phyloP scores from a whole-genome alignment of 2,329 filamentous ascomycete genomes.

The Curvularia eragrostidis region DNA sequence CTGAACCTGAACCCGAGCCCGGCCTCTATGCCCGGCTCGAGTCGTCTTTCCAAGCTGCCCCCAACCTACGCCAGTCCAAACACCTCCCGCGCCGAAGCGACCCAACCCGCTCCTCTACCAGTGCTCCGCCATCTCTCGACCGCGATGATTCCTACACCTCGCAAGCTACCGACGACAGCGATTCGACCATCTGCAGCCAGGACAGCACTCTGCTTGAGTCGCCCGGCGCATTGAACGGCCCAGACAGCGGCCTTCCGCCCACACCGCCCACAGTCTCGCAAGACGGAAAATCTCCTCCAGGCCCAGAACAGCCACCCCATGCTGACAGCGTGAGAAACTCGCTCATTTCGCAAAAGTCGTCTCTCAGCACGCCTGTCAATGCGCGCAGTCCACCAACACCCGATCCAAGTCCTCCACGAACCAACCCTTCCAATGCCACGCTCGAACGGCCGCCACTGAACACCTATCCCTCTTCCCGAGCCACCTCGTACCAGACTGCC shows the following conservation, averaged over 20 bases:
- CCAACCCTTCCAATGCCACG: conserved; percentile 28
- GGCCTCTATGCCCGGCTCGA: conserved; percentile 43
- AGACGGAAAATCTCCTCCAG: conserved; percentile 33
- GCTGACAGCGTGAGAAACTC: conserved; percentile 51
- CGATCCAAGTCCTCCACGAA: conserved; percentile 47
- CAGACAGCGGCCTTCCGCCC: conserved; percentile 52
- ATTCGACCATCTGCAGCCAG: conserved; percentile 33
- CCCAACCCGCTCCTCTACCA: conserved; percentile 33
- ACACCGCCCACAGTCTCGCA: conserved; percentile 54
- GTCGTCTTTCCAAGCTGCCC: conserved; percentile 38
- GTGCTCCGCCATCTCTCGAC: conserved; percentile 33
- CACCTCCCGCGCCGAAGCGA: conserved; percentile 37
- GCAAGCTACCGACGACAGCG: conserved; percentile 42
- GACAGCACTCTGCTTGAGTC: conserved; percentile 40
- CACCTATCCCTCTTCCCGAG: conserved; percentile 51
- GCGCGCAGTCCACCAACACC: conserved; percentile 51
- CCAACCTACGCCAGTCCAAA: conserved; percentile 37
- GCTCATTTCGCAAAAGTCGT: conserved; percentile 49
- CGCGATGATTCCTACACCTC: conserved; percentile 25
- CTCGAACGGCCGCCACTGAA: conserved; percentile 38
- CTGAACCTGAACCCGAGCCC: conserved; percentile 25
- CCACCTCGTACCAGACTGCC: conserved; percentile 57
- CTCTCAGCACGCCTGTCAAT: conserved; percentile 52
- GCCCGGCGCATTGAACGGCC: conserved; percentile 30
- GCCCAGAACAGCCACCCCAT: conserved; percentile 41